Percentiles rank a stretch among this genome's conserved stretches.
phyloP scores from a whole-genome alignment of 768 basidiomycete genomes.

The Mycena chlorophos region DNA sequence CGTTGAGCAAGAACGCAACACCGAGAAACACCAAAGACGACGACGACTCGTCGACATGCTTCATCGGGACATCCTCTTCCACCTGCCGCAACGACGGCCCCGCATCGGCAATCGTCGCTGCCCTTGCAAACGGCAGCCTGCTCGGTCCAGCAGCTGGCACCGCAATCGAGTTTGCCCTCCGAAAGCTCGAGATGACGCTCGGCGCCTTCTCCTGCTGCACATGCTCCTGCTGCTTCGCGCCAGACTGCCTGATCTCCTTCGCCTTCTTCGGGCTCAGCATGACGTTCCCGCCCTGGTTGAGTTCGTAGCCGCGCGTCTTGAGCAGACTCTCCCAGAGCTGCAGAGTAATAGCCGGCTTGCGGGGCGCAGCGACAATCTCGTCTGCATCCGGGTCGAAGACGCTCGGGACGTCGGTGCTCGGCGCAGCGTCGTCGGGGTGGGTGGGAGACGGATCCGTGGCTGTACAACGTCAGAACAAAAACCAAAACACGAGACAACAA shows the following conservation, averaged over 20 bases:
- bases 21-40: constrained; percentile 51
- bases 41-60: not conserved
- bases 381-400: constrained; percentile 29
- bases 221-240: constrained; percentile 19
- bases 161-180: constrained; percentile 66
- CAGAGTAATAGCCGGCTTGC: constrained; percentile 61
- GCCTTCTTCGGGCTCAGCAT: constrained; percentile 60
- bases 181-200: constrained; percentile 59
- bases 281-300: constrained; percentile 53
- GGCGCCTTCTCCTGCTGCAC: constrained; percentile 19
- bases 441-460: constrained; percentile 26
- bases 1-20: constrained; percentile 57
- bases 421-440: constrained; percentile 7
- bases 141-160: constrained; percentile 24
- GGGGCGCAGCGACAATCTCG: constrained; percentile 55
- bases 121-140: constrained; percentile 12
- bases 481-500: not conserved
- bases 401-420: constrained; percentile 21
- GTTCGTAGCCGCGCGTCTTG: constrained; percentile 63
- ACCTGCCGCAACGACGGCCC: not conserved
- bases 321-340: constrained; percentile 74
- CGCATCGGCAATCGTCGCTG: not conserved
- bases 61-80: not conserved
- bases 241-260: constrained; percentile 25
- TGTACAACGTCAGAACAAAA: constrained; percentile 6